Evolutionary conservation across 2,329 filamentous ascomycete species (phyloP).

Genomic region (Fusarium sp.): DNA sequence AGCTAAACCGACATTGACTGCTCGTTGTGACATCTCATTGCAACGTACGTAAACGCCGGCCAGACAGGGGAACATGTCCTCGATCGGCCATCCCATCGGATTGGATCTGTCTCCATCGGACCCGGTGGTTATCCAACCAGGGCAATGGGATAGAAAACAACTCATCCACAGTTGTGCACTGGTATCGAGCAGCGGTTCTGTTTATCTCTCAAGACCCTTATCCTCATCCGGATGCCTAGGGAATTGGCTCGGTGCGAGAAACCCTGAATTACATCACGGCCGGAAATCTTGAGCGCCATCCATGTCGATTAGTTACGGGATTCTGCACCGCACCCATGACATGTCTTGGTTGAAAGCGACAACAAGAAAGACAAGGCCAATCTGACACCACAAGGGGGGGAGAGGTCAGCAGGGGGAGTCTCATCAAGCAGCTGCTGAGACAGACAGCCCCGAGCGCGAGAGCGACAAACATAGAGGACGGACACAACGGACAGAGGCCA

Average conservation of each 20-base stretch:
- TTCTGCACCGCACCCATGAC: background rate
- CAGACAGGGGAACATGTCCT: conserved; percentile 22
- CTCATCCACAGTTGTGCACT: conserved; percentile 27
- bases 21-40: conserved; percentile 6
- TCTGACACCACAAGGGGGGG: conserved; percentile 7
- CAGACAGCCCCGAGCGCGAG: conserved; percentile 17
- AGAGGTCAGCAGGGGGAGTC: background rate
- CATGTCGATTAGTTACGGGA: background rate
- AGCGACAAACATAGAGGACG: background rate
- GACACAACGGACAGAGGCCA: background rate
- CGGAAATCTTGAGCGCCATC: conserved; percentile 13
- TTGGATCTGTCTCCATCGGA: conserved; percentile 27
- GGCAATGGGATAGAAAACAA: conserved; percentile 31
- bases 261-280: conserved; percentile 28
- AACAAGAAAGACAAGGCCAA: conserved; percentile 7
- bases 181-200: conserved; percentile 21
- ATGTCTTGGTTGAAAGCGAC: background rate
- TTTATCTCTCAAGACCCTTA: conserved; percentile 37
- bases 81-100: conserved; percentile 24
- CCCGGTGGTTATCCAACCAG: conserved; percentile 33
- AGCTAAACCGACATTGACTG: conserved; percentile 5
- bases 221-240: conserved; percentile 16
- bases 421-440: conserved; percentile 20
- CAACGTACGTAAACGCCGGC: conserved; percentile 8
- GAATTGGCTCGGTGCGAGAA: conserved; percentile 19